Base-by-base conservation (phyloP, 2,329 filamentous ascomycete species). In the Periconia sp. region DNA sequence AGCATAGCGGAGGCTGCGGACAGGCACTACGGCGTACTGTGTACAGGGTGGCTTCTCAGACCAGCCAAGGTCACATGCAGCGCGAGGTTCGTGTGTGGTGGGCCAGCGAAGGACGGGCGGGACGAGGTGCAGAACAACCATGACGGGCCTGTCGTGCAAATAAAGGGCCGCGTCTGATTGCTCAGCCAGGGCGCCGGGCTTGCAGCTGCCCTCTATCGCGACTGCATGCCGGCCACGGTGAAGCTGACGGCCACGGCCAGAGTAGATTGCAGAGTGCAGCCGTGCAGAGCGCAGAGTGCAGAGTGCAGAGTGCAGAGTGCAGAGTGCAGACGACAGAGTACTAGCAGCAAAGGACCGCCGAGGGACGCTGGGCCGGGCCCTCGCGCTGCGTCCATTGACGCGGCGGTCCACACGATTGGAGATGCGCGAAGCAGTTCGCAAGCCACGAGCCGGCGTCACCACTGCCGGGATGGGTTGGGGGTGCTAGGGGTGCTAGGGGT, bases 71-170 rank as follows among this genome's bases (percentile, higher is more conserved):
- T 33, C 43, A 26, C 31, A 38, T 36, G 51, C 50, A 48, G 54
- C 48, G 39, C 46, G 52, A 50, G 44, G 51, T 41, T 50, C 31
- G 22, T 21, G 16, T 17, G 23, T 25, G 24, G 39, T 17, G 18
- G 23, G 28, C 15, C 11, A 24, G 32, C 32, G 21, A 24, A 21
- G 33, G 16, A 36, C 28, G 26, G 29, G 36, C 21, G 8, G 31
- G 22, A 16, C 19, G 9, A 18, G 29, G 8, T 11, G n/a, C 13
- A 16, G 23, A 21, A 29, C 21, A 23, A 43, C 33, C 40, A n/a
- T 52, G 56, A 62, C 49, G 53, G 54, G 55, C 52, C n/a, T 43
- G 60, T 56, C 43, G 61, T 66, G 59, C 57, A 56, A 57, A 60
- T 51, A 54, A 49, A 40, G 52, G 50, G 31, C 43, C 36, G 43